These are phyloP conservation scores for Ceratobasidium sp. DNA, from an alignment of 1,284 basidiomycete genomes.

Conservation along the genomic window DNA sequence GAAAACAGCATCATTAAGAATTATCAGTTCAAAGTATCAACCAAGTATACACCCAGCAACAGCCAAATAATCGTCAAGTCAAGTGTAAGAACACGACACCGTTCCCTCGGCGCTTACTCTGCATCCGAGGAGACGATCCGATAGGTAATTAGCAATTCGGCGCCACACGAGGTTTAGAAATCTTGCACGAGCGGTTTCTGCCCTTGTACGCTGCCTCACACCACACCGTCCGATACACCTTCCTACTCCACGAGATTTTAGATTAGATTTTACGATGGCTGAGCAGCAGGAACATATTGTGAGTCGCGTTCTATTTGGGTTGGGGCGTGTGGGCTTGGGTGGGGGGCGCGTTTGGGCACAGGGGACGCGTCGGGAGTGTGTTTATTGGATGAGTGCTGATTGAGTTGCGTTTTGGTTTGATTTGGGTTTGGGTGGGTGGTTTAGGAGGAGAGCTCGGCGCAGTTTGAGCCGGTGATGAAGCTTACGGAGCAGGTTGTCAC, in stretches of 20 bases:
- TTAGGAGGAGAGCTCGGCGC: slow-evolving; percentile 89
- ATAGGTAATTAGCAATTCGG: slow-evolving; percentile 7
- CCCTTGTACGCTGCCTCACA: slow-evolving; percentile 18
- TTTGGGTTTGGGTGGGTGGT: too few species aligned
- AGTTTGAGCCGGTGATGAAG: slow-evolving; percentile 97
- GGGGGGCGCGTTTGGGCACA: slow-evolving; percentile 31
- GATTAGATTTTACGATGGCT: slow-evolving; percentile 28
- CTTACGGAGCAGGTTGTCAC: slow-evolving; percentile 96
- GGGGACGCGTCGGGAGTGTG: neutral
- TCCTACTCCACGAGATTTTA: neutral
- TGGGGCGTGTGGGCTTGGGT: slow-evolving; percentile 8
- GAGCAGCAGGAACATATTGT: slow-evolving; percentile 39
- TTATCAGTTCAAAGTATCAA: neutral
- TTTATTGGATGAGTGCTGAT: slow-evolving; percentile 19
- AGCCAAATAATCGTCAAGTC: neutral
- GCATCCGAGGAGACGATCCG: slow-evolving; percentile 44
- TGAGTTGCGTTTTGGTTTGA: neutral
- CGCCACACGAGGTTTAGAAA: slow-evolving; percentile 39
- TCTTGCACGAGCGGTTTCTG: slow-evolving; percentile 16
- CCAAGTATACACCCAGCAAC: neutral
- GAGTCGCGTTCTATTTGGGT: slow-evolving; percentile 14
- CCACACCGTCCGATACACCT: neutral
- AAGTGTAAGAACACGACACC: neutral
- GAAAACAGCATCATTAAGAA: slow-evolving; percentile 20
- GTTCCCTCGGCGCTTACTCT: slow-evolving; percentile 40